A percentile compares a stretch with the other conserved stretches of the same genome.
Evolutionary conservation across 1,284 basidiomycete species (phyloP).

Genomic region (Athelia psychrophila): DNA sequence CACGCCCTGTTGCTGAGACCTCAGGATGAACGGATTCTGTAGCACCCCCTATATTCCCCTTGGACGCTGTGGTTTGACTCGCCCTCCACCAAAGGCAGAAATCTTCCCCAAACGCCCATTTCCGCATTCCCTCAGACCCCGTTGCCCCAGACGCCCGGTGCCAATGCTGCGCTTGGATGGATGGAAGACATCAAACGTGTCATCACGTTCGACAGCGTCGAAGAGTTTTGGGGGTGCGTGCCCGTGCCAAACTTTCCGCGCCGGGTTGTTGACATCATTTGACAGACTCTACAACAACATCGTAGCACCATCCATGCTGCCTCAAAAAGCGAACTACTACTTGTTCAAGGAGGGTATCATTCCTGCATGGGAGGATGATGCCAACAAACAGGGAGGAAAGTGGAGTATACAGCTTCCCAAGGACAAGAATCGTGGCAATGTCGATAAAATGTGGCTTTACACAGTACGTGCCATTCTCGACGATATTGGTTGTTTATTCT

Average conservation of each 20-base stretch:
- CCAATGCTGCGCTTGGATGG: constrained; percentile 80
- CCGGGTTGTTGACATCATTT: constrained; percentile 11
- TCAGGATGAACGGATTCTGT: constrained; percentile 12
- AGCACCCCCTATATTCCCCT: constrained; percentile 91
- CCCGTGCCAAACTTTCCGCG: constrained; percentile 3
- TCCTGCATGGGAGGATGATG: constrained; percentile 95
- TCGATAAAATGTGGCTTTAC: constrained; percentile 98
- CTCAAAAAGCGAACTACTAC: constrained; percentile 98
- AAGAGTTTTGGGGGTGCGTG: constrained; percentile 95
- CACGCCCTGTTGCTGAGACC: constrained; percentile 1
- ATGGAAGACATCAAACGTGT: constrained; percentile 97
- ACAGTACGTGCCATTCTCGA: constrained; percentile 60
- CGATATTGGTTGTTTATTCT: constrained; percentile 5
- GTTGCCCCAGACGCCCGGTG: constrained; percentile 61
- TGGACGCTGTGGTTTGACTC: constrained; percentile 99
- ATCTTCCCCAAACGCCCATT: constrained; percentile 82
- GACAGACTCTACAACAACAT: constrained; percentile 94
- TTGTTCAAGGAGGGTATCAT: constrained; percentile 98
- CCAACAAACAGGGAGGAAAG: constrained; percentile 96
- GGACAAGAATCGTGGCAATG: constrained; percentile 83
- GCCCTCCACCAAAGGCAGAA: constrained; percentile 82
- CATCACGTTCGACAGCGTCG: constrained; percentile 90
- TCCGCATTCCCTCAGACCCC: constrained; percentile 78
- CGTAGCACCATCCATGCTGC: constrained; percentile 91
- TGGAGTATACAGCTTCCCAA: constrained; percentile 98